phyloP scores from a whole-genome alignment of 2,329 filamentous ascomycete species.

The Fusarium nurragi region DNA sequence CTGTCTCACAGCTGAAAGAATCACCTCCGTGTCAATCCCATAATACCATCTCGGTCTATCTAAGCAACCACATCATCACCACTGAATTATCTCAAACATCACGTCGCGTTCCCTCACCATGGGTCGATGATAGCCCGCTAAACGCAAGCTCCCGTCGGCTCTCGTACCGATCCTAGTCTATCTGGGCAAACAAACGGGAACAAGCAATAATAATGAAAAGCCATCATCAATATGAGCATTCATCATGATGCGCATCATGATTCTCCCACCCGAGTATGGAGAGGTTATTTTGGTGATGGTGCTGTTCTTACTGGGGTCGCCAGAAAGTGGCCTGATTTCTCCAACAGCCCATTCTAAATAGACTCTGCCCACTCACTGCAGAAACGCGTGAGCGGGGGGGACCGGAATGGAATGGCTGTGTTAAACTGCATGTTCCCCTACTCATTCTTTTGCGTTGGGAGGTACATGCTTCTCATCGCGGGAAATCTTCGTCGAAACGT shows the following conservation, averaged over 20 bases:
- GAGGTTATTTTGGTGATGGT: constrained; percentile 1
- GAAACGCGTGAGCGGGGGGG: constrained; percentile 44
- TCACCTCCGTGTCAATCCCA: not conserved
- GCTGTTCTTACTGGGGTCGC: not conserved
- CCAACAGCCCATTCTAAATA: constrained; percentile 41
- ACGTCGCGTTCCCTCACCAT: not conserved
- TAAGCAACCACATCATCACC: not conserved
- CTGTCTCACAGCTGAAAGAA: not conserved
- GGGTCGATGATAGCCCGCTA: constrained; percentile 2
- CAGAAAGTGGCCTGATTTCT: constrained; percentile 40
- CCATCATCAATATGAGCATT: not conserved
- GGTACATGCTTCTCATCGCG: constrained; percentile 31
- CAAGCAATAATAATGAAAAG: not conserved
- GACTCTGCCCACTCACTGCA: constrained; percentile 29
- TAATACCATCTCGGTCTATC: constrained; percentile 9
- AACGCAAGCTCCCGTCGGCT: constrained; percentile 1
- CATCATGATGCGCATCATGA: not conserved
- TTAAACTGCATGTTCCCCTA: constrained; percentile 17
- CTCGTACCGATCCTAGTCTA: constrained; percentile 1
- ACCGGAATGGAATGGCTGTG: constrained; percentile 34
- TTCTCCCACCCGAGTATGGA: not conserved
- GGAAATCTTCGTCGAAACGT: constrained; percentile 41
- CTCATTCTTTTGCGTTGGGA: accelerated
- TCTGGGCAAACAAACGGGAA: constrained; percentile 5
- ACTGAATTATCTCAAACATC: not conserved